Conservation (phyloP, 2,329 filamentous ascomycete species). For the Achaetomium macrosporum region DNA sequence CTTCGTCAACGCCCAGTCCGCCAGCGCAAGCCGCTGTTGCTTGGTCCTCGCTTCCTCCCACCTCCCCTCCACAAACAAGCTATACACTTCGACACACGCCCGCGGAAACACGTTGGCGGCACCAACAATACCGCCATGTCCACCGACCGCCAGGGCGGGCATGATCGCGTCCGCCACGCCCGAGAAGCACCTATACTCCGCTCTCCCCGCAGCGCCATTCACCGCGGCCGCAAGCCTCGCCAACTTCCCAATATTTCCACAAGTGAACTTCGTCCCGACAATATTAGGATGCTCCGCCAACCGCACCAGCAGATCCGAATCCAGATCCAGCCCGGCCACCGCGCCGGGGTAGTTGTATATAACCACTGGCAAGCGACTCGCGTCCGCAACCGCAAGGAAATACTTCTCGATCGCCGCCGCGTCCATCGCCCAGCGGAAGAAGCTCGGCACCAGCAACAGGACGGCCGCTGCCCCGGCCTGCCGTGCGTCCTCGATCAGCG, state of each 20-base stretch:
- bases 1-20: constrained; percentile 8
- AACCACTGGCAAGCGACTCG: background rate
- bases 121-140: constrained; percentile 1
- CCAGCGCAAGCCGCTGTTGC: background rate
- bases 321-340: constrained; percentile 2
- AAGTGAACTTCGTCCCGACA: constrained; percentile 1
- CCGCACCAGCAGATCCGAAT: constrained; percentile 1
- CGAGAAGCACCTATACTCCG: background rate
- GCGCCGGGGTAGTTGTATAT: constrained; percentile 4
- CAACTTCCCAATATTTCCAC: constrained; percentile 3
- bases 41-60: background rate
- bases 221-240: background rate
- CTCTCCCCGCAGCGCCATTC: background rate
- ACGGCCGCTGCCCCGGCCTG: background rate
- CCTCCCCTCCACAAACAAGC: background rate
- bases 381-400: background rate
- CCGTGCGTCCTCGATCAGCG: background rate
- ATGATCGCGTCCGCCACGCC: constrained; percentile 1
- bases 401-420: background rate
- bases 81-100: background rate
- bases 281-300: background rate
- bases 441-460: background rate
- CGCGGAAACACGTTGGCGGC: constrained; percentile 3
- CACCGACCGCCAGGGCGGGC: background rate
- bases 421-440: constrained; percentile 1